Evolutionary conservation across 305 asterid species (phyloP).

Genomic region (Solanum hybrid): DNA sequence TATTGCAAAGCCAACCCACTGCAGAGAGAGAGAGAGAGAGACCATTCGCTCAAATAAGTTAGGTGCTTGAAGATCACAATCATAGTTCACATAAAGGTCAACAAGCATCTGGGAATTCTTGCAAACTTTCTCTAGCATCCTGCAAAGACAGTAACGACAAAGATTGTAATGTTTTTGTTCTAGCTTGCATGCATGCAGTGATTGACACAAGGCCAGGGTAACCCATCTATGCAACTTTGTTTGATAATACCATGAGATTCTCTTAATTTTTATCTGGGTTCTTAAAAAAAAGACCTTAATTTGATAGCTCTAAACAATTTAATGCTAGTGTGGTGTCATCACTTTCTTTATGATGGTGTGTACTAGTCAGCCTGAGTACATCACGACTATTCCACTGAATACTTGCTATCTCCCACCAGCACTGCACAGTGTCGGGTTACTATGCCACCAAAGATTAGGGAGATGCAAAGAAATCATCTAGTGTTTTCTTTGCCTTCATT

Average conservation of each 20-base stretch:
- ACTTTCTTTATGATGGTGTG: background rate
- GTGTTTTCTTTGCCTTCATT: background rate
- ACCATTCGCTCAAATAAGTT: conserved; percentile 93
- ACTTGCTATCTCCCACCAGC: background rate
- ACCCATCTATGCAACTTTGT: background rate
- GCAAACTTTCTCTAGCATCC: conserved; percentile 97
- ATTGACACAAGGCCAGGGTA: background rate
- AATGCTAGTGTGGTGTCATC: background rate
- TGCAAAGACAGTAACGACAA: conserved; percentile 27
- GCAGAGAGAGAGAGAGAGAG: conserved; percentile 12
- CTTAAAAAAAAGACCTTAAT: background rate
- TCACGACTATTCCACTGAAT: background rate
- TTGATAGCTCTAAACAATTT: background rate
- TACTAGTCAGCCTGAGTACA: background rate
- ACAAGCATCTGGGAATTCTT: conserved; percentile 96
- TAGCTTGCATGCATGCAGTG: background rate
- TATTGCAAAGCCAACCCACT: background rate
- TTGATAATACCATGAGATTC: background rate
- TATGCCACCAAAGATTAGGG: background rate
- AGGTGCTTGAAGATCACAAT: conserved; percentile 97
- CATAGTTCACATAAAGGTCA: conserved; percentile 95
- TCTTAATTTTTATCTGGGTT: background rate
- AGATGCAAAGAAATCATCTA: background rate
- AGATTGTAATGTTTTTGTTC: background rate
- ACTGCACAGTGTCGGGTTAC: background rate